phyloP scores from a whole-genome alignment of 2,329 filamentous ascomycete species.

The Hymenoscyphus scutula region DNA sequence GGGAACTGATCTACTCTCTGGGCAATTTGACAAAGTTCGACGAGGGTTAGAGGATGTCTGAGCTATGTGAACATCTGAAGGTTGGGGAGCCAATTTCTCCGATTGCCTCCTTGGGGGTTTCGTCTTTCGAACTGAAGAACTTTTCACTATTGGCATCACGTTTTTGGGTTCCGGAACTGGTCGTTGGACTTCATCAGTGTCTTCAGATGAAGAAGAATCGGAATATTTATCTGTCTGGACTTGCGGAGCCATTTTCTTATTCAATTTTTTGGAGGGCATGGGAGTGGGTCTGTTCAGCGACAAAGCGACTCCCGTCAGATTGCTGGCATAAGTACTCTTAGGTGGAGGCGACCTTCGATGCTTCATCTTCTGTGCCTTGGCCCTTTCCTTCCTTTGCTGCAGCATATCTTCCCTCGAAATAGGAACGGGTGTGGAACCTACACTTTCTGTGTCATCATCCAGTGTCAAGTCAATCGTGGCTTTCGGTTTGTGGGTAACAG shows the following conservation, averaged over 20 bases:
- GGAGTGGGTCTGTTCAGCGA: constrained; percentile 21
- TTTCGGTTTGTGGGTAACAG: constrained; percentile 9
- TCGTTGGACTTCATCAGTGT: background rate
- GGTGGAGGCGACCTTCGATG: constrained; percentile 19
- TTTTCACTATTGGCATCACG: background rate
- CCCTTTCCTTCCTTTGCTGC: constrained; percentile 10
- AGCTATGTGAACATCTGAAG: background rate
- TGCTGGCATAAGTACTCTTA: constrained; percentile 32
- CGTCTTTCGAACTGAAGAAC: background rate
- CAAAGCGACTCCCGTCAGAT: constrained; percentile 30
- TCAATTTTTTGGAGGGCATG: background rate
- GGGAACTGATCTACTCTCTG: background rate
- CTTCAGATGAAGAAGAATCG: constrained; percentile 4
- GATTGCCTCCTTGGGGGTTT: background rate
- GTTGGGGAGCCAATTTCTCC: background rate
- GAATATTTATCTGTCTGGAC: background rate
- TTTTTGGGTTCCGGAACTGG: background rate
- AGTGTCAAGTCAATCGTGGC: constrained; percentile 30
- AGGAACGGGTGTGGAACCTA: background rate
- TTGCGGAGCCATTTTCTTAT: background rate
- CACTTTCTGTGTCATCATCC: constrained; percentile 22
- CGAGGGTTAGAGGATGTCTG: background rate
- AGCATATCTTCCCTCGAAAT: background rate
- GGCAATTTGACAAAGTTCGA: background rate
- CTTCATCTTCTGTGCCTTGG: constrained; percentile 15